Evolutionary conservation across 2,329 filamentous ascomycete species (phyloP), one percentile per base, ranked within the genome.

Genomic region (Calonectria pseudoreteaudii): DNA sequence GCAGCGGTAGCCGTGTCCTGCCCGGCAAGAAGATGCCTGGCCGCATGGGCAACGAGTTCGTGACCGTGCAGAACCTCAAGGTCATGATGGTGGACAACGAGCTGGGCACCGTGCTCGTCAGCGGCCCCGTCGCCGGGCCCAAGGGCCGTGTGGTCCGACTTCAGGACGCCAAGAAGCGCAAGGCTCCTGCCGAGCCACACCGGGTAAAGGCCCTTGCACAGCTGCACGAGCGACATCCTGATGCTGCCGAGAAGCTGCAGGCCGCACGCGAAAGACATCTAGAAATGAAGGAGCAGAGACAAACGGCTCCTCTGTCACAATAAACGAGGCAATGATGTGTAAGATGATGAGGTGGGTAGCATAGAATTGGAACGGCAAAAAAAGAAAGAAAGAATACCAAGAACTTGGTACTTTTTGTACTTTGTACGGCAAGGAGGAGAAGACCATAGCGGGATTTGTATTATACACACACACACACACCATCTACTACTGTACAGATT

Each of bases 11-110:
- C 76, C 92, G 97, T 86, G 96, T 99, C 30, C 88, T 95, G 82
- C 97, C 97, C 0, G 97, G 97, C 74, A 99, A 99, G 91, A 97
- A 95, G 87, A 99, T 99, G 97, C 92, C 97, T 4, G 97, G 97
- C 70, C 92, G 95, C 73, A 98, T 99, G 97, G 97, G 97, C 76
- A 94, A 94, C 77, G 91, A 98, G 85, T 92, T 91, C 78, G 94
- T 95, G 70, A 99, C 97, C 62, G 90, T 97, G 72, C 96, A 98
- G 89, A 98, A 98, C 86, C 87, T 98, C 80, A 94, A 93, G 86
- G 92, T 99, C 68, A 87, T 99, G 83, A 93, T 95, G 88, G 93
- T 98, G 41, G 95, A 98, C 86, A 90, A 93, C 80, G 93, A 94
- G 84, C 93, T 96, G 81, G 97, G 97, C 26, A 91, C 98, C 80